Conservation (phyloP, 2,329 filamentous ascomycete species). For the Nakataea oryzae region DNA sequence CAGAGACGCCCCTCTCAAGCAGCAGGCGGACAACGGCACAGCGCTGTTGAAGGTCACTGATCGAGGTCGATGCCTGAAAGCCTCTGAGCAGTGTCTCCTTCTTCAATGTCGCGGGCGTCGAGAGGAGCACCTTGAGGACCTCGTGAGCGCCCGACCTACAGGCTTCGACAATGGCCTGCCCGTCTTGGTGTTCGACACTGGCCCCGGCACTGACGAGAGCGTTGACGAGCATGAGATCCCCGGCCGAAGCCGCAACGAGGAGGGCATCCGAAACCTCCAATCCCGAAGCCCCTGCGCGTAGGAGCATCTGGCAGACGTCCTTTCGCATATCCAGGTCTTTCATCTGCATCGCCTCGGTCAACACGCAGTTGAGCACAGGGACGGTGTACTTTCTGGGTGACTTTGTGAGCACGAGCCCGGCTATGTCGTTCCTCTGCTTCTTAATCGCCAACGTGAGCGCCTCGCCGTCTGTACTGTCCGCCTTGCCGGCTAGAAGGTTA, state of each 20-base stretch:
- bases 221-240: constrained; percentile 38
- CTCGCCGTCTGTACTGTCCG: constrained; percentile 39
- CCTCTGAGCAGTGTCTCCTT: constrained; percentile 34
- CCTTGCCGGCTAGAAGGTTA: constrained; percentile 29
- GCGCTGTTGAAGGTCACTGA: constrained; percentile 36
- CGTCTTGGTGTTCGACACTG: constrained; percentile 36
- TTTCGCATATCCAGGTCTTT: constrained; percentile 27
- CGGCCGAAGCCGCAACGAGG: constrained; percentile 38
- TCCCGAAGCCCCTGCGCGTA: constrained; percentile 33
- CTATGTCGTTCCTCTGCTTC: constrained; percentile 31
- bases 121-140: constrained; percentile 38
- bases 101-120: constrained; percentile 23
- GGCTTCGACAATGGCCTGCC: constrained; percentile 43
- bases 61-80: constrained; percentile 44
- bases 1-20: constrained; percentile 35
- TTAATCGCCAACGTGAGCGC: constrained; percentile 35
- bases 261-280: constrained; percentile 37
- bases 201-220: constrained; percentile 42
- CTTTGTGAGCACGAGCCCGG: constrained; percentile 32
- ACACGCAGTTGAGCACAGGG: constrained; percentile 27
- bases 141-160: constrained; percentile 38
- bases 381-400: constrained; percentile 21
- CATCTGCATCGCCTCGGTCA: constrained; percentile 31
- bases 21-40: constrained; percentile 40
- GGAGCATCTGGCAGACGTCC: constrained; percentile 31